Percentiles rank a stretch among this genome's conserved stretches.
phyloP scores from a whole-genome alignment of 306 rosid genomes.

The Alnus rubra region DNA sequence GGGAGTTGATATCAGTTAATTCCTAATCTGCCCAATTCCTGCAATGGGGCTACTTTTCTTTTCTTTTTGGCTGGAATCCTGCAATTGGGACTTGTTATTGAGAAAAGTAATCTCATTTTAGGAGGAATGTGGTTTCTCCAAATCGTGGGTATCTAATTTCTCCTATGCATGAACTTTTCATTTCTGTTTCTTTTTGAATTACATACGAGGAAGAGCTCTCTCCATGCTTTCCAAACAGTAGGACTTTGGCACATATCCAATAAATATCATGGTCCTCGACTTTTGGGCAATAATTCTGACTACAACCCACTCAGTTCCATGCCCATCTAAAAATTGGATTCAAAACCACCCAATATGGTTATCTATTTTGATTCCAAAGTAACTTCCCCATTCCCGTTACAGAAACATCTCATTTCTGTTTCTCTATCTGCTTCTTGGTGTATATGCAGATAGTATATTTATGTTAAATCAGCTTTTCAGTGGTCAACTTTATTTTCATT shows the following conservation, averaged over 20 bases:
- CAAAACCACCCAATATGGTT: background rate
- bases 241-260: background rate
- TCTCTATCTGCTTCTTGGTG: slow-evolving; percentile 21
- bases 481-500: slow-evolving; percentile 14
- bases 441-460: slow-evolving; percentile 11
- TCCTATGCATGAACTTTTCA: slow-evolving; percentile 24
- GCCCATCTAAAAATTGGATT: background rate
- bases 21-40: background rate
- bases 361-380: background rate
- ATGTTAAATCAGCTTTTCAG: slow-evolving; percentile 15
- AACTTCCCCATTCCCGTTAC: background rate
- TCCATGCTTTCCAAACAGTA: background rate
- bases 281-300: background rate
- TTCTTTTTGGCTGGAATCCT: background rate
- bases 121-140: slow-evolving; percentile 25
- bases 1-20: slow-evolving; percentile 22
- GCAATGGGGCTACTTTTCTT: background rate
- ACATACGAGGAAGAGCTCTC: slow-evolving; percentile 7
- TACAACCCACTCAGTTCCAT: background rate
- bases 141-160: slow-evolving; percentile 22
- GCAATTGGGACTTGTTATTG: background rate
- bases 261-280: background rate
- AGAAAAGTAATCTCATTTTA: slow-evolving; percentile 12
- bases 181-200: slow-evolving; percentile 21
- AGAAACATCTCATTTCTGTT: background rate